Percentiles rank a stretch among this genome's conserved stretches.
Conservation (phyloP, 129 eudicot genomes). For the Flaveria brownii region DNA sequence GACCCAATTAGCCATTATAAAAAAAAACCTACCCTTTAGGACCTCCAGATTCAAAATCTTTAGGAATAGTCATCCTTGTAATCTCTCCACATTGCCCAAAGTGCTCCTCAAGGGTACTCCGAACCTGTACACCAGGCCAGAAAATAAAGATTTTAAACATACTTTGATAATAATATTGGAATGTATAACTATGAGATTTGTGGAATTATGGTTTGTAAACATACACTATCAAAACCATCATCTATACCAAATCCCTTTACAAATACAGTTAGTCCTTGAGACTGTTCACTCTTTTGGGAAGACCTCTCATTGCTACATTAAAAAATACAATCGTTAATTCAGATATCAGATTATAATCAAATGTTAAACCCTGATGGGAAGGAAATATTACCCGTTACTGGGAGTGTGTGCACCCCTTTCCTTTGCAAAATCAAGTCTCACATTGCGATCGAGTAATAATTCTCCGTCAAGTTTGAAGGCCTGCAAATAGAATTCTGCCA, state of each 20-base stretch:
- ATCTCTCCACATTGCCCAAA: constrained; percentile 37
- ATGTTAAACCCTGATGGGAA: not conserved
- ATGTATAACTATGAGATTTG: not conserved
- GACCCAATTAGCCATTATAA: too few species aligned
- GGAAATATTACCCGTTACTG: constrained; percentile 42
- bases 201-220: not conserved
- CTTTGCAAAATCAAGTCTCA: constrained; percentile 61
- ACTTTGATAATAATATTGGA: not conserved
- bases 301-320: constrained; percentile 41
- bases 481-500: constrained; percentile 29
- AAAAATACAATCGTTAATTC: not conserved
- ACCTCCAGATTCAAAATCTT: constrained; percentile 33
- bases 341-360: too few species aligned
- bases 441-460: constrained; percentile 48
- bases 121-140: constrained; percentile 44
- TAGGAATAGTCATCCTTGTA: constrained; percentile 28
- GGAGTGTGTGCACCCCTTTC: constrained; percentile 74
- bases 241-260: constrained; percentile 66
- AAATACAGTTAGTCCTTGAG: constrained; percentile 51
- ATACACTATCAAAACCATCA: constrained; percentile 53
- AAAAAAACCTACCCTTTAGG: constrained; percentile 27
- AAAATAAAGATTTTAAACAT: not conserved
- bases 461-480: constrained; percentile 57
- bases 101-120: constrained; percentile 42
- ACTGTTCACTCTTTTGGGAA: constrained; percentile 45